Conservation (phyloP, 2,329 filamentous ascomycete genomes). For the Fusarium agapanthi region DNA sequence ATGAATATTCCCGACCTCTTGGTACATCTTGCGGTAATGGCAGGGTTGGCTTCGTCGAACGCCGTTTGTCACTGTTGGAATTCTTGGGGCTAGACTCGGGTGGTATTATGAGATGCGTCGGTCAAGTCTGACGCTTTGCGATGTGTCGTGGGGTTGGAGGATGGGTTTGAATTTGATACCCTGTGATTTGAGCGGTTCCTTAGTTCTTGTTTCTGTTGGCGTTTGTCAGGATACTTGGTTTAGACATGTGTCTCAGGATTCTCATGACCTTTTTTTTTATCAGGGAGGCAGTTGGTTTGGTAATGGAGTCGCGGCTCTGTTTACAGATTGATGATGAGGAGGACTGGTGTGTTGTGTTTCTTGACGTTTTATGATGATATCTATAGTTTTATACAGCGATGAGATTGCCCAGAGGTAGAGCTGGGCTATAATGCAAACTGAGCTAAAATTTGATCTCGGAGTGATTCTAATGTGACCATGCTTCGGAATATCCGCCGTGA, state of each 20-base stretch:
- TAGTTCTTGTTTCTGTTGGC: constrained; percentile 18
- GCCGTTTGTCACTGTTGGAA: not conserved
- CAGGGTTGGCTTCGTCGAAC: not conserved
- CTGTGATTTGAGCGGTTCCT: constrained; percentile 19
- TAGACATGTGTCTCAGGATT: constrained; percentile 38
- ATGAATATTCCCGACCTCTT: not conserved
- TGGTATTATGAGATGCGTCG: constrained; percentile 19
- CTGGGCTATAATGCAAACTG: constrained; percentile 23
- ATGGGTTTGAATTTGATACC: constrained; percentile 41
- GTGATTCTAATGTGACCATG: not conserved
- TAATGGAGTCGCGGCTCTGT: constrained; percentile 32
- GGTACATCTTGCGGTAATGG: not conserved
- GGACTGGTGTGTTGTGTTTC: not conserved
- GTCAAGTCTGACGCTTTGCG: constrained; percentile 12
- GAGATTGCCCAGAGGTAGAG: not conserved
- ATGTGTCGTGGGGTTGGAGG: constrained; percentile 15
- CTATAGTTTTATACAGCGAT: constrained; percentile 13
- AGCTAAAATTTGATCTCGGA: not conserved
- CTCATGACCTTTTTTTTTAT: constrained; percentile 22
- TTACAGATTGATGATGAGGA: constrained; percentile 36
- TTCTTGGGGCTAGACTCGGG: constrained; percentile 10
- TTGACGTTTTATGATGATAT: constrained; percentile 22
- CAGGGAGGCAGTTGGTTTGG: constrained; percentile 21
- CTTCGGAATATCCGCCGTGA: not conserved
- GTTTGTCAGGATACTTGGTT: constrained; percentile 29